Percentiles rank a stretch among this genome's conserved stretches.
Evolutionary conservation across 73 alveolate species (phyloP).

Genomic region (Tetrahymena borealis): DNA sequence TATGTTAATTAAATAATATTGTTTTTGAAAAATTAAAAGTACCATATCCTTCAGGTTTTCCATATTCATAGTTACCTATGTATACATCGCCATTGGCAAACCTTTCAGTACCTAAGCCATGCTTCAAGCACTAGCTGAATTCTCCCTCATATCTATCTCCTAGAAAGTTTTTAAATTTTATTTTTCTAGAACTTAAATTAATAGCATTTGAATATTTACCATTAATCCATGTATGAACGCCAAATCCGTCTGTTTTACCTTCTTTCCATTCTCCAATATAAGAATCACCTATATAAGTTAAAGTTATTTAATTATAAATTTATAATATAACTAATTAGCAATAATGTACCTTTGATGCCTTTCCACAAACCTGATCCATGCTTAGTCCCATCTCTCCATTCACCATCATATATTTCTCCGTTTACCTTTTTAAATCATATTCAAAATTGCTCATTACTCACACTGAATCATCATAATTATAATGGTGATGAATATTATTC

Average conservation of each 20-base stretch:
- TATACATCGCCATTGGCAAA: conserved; percentile 60
- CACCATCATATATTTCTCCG: conserved; percentile 55
- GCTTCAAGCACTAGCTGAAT: conserved; percentile 49
- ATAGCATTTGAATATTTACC: background rate
- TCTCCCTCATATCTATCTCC: conserved; percentile 69
- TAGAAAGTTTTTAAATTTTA: background rate
- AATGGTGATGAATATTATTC: background rate
- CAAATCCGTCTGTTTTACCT: conserved; percentile 37
- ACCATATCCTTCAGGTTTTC: conserved; percentile 58
- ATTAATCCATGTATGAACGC: conserved; percentile 34
- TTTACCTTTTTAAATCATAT: conserved; percentile 6
- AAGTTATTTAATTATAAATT: background rate
- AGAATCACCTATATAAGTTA: conserved; percentile 20
- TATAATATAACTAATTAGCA: background rate
- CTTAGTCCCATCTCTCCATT: conserved; percentile 49
- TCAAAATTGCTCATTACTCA: background rate
- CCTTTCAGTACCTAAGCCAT: conserved; percentile 59
- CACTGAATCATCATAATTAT: background rate
- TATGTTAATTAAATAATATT: background rate
- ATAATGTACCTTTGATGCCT: background rate
- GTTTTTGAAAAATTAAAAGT: background rate
- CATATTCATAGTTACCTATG: conserved; percentile 55
- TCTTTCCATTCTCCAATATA: conserved; percentile 37
- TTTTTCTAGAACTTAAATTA: background rate
- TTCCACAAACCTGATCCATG: conserved; percentile 45